These are phyloP conservation scores for Alliaria petiolata DNA, from an alignment of 345 rosid genomes.

Conservation along the genomic window DNA sequence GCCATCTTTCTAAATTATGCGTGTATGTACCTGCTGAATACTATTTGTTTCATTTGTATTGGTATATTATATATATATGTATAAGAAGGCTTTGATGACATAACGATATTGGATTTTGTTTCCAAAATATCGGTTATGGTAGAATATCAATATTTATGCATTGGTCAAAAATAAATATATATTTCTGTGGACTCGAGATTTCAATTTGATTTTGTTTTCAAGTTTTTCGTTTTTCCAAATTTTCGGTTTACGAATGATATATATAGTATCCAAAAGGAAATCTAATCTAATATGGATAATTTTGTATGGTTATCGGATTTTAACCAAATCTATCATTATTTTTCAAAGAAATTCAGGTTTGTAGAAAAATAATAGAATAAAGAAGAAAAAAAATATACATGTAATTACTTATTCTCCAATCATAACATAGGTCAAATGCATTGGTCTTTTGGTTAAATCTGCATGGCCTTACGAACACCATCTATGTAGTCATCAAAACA, in stretches of 20 bases:
- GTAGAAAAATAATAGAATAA: too few relatives aligned
- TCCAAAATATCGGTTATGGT: background rate
- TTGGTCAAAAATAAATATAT: background rate
- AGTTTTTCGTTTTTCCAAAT: too few relatives aligned
- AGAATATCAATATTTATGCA: background rate
- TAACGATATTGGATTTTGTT: background rate
- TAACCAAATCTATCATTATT: background rate
- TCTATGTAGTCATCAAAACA: slow-evolving; percentile 12
- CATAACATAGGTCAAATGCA: slow-evolving; percentile 3
- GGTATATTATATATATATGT: background rate
- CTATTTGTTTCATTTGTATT: background rate
- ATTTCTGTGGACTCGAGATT: too few relatives aligned
- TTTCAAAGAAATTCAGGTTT: background rate
- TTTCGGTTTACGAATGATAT: background rate
- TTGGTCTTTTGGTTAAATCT: background rate
- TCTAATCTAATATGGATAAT: background rate
- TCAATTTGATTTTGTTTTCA: background rate
- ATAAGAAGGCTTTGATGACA: background rate
- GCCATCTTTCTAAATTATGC: background rate
- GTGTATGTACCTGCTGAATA: background rate
- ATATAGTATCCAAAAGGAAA: background rate
- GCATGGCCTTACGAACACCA: background rate
- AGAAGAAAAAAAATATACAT: background rate
- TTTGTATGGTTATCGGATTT: too few relatives aligned
- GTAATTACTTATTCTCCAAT: background rate